These are phyloP conservation scores for Melanopsichium pennsylvanicum DNA, from an alignment of 1,284 basidiomycete species.

Conservation along the genomic window DNA sequence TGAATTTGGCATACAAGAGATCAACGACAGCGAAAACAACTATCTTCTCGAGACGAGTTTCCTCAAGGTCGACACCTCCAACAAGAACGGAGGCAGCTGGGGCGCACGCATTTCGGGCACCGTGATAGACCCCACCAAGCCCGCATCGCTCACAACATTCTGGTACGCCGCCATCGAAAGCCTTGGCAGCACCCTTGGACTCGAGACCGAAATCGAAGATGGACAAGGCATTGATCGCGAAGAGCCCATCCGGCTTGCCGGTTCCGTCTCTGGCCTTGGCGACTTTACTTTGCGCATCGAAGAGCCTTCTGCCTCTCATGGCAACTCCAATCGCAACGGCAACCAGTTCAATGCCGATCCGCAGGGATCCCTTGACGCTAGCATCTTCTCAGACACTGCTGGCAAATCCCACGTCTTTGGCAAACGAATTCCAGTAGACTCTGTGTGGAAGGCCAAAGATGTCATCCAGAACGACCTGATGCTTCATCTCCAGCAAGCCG, in stretches of 20 bases:
- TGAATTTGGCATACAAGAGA: conserved; percentile 81
- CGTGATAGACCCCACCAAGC: conserved; percentile 72
- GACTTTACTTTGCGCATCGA: conserved; percentile 81
- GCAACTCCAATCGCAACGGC: conserved; percentile 69
- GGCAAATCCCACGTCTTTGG: conserved; percentile 80
- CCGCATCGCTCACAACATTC: conserved; percentile 76
- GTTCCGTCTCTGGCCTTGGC: conserved; percentile 78
- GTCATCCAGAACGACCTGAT: conserved; percentile 74
- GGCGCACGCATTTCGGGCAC: conserved; percentile 84
- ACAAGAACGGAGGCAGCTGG: conserved; percentile 74
- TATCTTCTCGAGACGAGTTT: conserved; percentile 84
- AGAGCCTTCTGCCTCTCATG: conserved; percentile 72
- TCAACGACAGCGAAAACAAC: conserved; percentile 83
- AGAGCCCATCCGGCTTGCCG: conserved; percentile 74
- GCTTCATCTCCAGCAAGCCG: conserved; percentile 71
- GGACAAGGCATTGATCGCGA: conserved; percentile 71
- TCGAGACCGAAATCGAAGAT: conserved; percentile 74
- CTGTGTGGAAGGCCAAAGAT: conserved; percentile 87
- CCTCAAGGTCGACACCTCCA: conserved; percentile 73
- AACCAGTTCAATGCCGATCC: conserved; percentile 23
- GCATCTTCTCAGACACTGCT: conserved; percentile 73
- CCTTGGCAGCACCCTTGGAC: conserved; percentile 73
- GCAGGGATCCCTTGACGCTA: conserved; percentile 70
- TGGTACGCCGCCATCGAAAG: conserved; percentile 89
- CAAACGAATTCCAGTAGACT: conserved; percentile 72